A percentile compares a stretch with the other conserved stretches of the same genome.
phyloP scores from a whole-genome alignment of 495 filamentous ascomycete genomes.

The Penicillium paradoxum region DNA sequence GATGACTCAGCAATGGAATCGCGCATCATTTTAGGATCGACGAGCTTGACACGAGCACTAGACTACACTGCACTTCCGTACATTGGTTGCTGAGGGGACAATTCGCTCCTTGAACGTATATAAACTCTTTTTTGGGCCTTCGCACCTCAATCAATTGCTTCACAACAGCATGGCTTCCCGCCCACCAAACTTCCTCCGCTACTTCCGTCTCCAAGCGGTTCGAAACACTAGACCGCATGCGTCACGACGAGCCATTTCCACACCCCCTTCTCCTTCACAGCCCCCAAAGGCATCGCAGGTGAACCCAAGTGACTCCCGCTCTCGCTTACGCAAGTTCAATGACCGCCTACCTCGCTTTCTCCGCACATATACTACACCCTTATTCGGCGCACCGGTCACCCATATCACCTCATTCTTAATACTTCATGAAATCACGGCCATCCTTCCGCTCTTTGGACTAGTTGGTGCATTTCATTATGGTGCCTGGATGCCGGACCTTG shows the following conservation, averaged over 20 bases:
- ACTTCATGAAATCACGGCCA: constrained; percentile 85
- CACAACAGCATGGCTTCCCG: constrained; percentile 10
- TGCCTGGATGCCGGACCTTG: constrained; percentile 54
- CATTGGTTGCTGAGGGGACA: not conserved
- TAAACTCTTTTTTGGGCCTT: not conserved
- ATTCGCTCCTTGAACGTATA: not conserved
- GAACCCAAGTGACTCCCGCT: constrained; percentile 29
- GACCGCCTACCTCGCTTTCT: constrained; percentile 56
- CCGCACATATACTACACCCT: constrained; percentile 57
- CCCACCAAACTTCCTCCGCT: constrained; percentile 15
- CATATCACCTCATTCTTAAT: constrained; percentile 84
- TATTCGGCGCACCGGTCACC: constrained; percentile 70
- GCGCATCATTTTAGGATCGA: not conserved
- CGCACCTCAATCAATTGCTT: not conserved
- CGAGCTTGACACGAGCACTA: not conserved
- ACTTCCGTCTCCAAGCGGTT: constrained; percentile 11
- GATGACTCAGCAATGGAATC: constrained; percentile 23
- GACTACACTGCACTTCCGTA: not conserved
- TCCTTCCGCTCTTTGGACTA: constrained; percentile 72
- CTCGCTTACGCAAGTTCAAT: constrained; percentile 55
- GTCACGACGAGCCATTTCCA: constrained; percentile 23
- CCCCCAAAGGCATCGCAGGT: constrained; percentile 10
- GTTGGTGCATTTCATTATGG: constrained; percentile 72
- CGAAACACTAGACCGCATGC: constrained; percentile 6
- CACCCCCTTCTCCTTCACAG: constrained; percentile 22